Evolutionary conservation across 306 rosid genomes (phyloP), one percentile per base, ranked within the genome.

Genomic region (Quercus bicolor): DNA sequence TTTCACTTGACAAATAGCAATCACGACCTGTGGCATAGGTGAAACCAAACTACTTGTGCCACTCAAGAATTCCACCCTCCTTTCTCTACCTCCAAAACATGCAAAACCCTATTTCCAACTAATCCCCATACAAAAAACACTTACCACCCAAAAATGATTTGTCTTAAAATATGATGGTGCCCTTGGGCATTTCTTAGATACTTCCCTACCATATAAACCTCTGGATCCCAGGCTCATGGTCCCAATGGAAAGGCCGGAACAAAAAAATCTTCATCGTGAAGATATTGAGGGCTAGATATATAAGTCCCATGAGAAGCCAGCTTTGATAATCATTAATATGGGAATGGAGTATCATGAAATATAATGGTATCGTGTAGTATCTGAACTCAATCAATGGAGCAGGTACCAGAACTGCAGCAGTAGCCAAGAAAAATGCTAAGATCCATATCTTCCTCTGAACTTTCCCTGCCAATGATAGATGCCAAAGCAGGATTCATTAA

Each of bases 371-470:
- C 13, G 97, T 92, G 77, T 82, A 94, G 81, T 91, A 94, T 92
- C 98, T 87, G 76, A 92, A 91, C 91, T 92, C 98, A 26, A 94
- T 91, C 43, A 92, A 77, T 13, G 95, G 95, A 37, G 97, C 85
- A 40, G 97, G 98, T 66, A 94, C 83, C 79, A 92, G 84, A 85
- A 92, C 97, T 33, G 90, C 85, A 52, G 93, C 95, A 12, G 97
- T 86, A 16, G 95, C 97, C 84, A 91, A 57, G 24, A 87, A 85
- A 80, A 83, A 89, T 2, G 95, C 89, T 81, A 92, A 70, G 61
- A 86, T 86, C 97, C 95, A 92, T 53, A 90, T 88, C 85, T 86
- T 92, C 53, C 73, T 88, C 84, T 77, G 82, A 83, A 61, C 54
- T 75, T 86, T 88, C 56, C 92, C 97, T 94, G 88, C 82, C 84